A percentile compares a stretch with the other conserved stretches of the same genome.
phyloP scores from a whole-genome alignment of 2,329 filamentous ascomycete species.

The Blumeriella jaapii region DNA sequence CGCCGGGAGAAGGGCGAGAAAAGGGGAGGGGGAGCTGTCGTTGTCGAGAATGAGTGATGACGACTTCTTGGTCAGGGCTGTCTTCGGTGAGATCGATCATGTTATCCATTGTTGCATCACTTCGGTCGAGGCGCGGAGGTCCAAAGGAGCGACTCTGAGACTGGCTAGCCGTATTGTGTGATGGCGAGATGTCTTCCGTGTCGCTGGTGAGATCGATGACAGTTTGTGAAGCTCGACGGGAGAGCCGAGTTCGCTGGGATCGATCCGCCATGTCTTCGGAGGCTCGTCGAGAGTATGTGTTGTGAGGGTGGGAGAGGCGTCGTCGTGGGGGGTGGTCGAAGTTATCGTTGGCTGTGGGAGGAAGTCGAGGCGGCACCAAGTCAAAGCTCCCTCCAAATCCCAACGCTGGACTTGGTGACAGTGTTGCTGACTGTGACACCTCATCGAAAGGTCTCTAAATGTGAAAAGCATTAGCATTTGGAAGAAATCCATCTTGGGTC shows the following conservation, averaged over 20 bases:
- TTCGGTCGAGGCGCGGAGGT: slow-evolving; percentile 23
- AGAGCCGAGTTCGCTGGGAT: slow-evolving; percentile 15
- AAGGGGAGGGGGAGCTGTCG: slow-evolving; percentile 10
- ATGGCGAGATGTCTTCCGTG: slow-evolving; percentile 17
- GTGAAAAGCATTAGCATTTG: slow-evolving; percentile 8
- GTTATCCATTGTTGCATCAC: slow-evolving; percentile 18
- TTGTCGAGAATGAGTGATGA: slow-evolving; percentile 23
- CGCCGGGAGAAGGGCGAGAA: neutral
- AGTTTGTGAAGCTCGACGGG: slow-evolving; percentile 21
- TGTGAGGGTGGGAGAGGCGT: slow-evolving; percentile 21
- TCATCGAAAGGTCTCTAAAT: slow-evolving; percentile 22
- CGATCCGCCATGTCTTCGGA: slow-evolving; percentile 19
- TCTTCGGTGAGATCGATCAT: slow-evolving; percentile 44
- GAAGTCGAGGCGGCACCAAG: slow-evolving; percentile 7
- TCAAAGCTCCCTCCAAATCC: slow-evolving; percentile 13
- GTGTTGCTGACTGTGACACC: slow-evolving; percentile 22
- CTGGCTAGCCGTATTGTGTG: no score
- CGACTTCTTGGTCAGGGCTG: slow-evolving; percentile 28
- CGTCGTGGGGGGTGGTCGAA: slow-evolving; percentile 17
- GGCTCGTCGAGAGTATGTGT: slow-evolving; percentile 11
- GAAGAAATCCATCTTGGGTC: neutral
- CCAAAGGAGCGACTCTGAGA: slow-evolving; percentile 10
- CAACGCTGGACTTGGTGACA: slow-evolving; percentile 22
- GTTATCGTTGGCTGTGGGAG: slow-evolving; percentile 8
- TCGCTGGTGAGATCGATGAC: slow-evolving; percentile 27